phyloP scores from a whole-genome alignment of 2,329 filamentous ascomycete genomes.

The Colletotrichum lindemuthianum region DNA sequence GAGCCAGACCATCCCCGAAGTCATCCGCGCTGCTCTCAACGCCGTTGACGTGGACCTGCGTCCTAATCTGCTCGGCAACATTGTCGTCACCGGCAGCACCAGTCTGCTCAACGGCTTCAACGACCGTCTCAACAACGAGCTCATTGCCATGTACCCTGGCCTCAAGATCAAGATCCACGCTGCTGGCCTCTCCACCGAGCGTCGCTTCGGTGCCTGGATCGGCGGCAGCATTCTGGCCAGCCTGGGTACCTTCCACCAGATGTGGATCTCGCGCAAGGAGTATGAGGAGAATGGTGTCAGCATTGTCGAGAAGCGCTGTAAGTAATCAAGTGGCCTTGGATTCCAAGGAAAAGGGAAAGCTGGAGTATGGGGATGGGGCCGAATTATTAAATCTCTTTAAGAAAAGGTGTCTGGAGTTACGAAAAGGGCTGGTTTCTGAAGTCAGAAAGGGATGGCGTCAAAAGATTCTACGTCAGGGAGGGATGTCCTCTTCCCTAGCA shows the following conservation, averaged over 20 bases:
- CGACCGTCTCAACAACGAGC: slow-evolving; percentile 87
- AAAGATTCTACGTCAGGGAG: slow-evolving; percentile 20
- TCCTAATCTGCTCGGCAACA: slow-evolving; percentile 83
- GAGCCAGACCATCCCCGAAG: slow-evolving; percentile 82
- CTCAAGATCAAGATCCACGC: slow-evolving; percentile 90
- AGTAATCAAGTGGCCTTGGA: slow-evolving; percentile 58
- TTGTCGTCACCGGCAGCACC: slow-evolving; percentile 91
- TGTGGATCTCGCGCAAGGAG: slow-evolving; percentile 98
- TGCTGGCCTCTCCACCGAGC: slow-evolving; percentile 84
- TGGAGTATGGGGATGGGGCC: slow-evolving; percentile 29
- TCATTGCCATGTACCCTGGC: slow-evolving; percentile 83
- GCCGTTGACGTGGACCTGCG: slow-evolving; percentile 91
- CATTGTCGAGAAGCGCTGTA: slow-evolving; percentile 96
- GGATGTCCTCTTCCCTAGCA: slow-evolving; percentile 5
- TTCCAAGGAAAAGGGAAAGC: slow-evolving; percentile 16
- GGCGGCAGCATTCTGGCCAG: slow-evolving; percentile 96
- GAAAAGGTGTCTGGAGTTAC: slow-evolving; percentile 34
- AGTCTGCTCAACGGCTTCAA: slow-evolving; percentile 91
- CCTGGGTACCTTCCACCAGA: slow-evolving; percentile 97
- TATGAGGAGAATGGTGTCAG: slow-evolving; percentile 93
- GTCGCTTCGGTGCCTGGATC: slow-evolving; percentile 94
- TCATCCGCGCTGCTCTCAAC: slow-evolving; percentile 81
- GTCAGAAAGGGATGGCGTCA: slow-evolving; percentile 18
- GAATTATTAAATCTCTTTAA: slow-evolving; percentile 16
- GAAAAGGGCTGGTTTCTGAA: slow-evolving; percentile 22